Evolutionary conservation across 2,329 filamentous ascomycete species (phyloP).

Genomic region (Aspergillus pseudoterreus): DNA sequence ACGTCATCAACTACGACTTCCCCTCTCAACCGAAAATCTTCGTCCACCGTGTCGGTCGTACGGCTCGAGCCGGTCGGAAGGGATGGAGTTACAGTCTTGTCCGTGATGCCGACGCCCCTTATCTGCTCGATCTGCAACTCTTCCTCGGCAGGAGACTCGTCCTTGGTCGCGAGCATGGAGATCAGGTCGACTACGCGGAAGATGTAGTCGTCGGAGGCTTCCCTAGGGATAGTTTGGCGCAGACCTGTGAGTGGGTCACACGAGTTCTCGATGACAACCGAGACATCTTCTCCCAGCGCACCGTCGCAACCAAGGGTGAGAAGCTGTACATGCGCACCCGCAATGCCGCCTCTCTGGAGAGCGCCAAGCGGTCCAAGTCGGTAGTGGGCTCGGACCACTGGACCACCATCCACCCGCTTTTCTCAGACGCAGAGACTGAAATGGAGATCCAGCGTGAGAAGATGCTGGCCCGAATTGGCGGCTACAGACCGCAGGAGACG

Average conservation of each 20-base stretch:
- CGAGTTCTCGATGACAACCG: conserved; percentile 71
- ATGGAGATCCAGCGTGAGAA: conserved; percentile 70
- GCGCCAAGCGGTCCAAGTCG: conserved; percentile 80
- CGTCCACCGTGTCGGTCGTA: conserved; percentile 92
- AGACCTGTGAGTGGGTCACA: conserved; percentile 75
- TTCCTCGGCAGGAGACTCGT: conserved; percentile 85
- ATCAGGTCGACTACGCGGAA: conserved; percentile 67
- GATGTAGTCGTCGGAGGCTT: conserved; percentile 81
- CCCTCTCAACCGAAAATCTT: conserved; percentile 95
- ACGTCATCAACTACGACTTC: conserved; percentile 99
- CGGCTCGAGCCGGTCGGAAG: conserved; percentile 84
- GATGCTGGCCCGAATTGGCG: conserved; percentile 85
- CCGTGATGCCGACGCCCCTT: conserved; percentile 81
- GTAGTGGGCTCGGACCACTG: conserved; percentile 68
- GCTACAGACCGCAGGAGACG: conserved; percentile 85
- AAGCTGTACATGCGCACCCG: conserved; percentile 87
- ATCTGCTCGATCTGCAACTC: conserved; percentile 87
- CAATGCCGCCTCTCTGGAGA: conserved; percentile 84
- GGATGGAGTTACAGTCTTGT: conserved; percentile 96
- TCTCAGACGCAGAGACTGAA: conserved; percentile 62
- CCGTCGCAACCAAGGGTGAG: conserved; percentile 81
- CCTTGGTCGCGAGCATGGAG: conserved; percentile 62
- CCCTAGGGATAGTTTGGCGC: conserved; percentile 68
- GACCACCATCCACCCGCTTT: conserved; percentile 74
- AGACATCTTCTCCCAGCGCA: conserved; percentile 68